A percentile compares a stretch with the other conserved stretches of the same genome.
These are phyloP conservation scores for Aphanomyces euteiches DNA, from an alignment of 352 stramenopile species.

Conservation along the genomic window DNA sequence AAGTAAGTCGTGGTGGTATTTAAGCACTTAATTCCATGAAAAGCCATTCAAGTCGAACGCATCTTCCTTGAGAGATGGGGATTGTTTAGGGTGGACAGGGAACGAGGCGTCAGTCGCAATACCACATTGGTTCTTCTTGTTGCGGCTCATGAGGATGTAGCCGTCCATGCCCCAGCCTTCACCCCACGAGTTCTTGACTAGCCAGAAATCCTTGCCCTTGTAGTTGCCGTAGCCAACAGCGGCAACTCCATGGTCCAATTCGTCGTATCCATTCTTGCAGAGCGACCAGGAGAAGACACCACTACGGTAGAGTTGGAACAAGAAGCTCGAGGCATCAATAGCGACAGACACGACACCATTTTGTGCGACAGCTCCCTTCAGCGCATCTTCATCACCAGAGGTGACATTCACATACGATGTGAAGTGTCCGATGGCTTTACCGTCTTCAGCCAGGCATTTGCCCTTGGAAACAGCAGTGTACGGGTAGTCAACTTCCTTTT, in stretches of 20 bases:
- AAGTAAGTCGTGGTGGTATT: neutral
- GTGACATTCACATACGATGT: conserved; percentile 69
- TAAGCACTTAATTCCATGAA: neutral
- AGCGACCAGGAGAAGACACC: conserved; percentile 58
- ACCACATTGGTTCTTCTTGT: conserved; percentile 91
- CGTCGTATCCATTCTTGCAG: conserved; percentile 40
- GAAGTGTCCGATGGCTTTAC: conserved; percentile 41
- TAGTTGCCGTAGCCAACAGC: conserved; percentile 91
- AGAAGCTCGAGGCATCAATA: conserved; percentile 79
- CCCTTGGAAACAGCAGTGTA: conserved; percentile 43
- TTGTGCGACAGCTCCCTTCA: conserved; percentile 84
- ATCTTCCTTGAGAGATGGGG: conserved; percentile 20
- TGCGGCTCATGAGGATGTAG: conserved; percentile 80
- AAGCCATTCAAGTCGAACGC: neutral
- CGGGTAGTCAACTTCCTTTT: conserved; percentile 38
- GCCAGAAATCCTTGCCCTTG: conserved; percentile 89
- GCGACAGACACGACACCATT: conserved; percentile 81
- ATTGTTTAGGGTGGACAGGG: conserved; percentile 45
- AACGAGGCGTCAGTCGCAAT: conserved; percentile 87
- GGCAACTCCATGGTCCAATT: conserved; percentile 93
- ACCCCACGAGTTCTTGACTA: conserved; percentile 94
- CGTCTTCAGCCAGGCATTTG: conserved; percentile 39
- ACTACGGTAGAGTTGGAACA: conserved; percentile 75
- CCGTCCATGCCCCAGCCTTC: conserved; percentile 82
- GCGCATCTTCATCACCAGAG: conserved; percentile 61